Evolutionary conservation across 2,329 filamentous ascomycete genomes (phyloP).

Genomic region (Cladosporium sp.): DNA sequence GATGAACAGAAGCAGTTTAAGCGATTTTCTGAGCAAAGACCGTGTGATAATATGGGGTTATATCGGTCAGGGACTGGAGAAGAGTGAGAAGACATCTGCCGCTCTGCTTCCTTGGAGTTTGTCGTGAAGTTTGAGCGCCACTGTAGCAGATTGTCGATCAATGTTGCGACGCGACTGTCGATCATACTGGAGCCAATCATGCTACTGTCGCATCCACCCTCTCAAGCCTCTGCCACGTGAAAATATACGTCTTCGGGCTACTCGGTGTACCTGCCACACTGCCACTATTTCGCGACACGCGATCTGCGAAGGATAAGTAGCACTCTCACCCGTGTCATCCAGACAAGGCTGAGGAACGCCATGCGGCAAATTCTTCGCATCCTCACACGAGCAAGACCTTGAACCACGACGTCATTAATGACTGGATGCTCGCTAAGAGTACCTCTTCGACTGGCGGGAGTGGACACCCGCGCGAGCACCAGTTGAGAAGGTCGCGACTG

Average conservation of each 20-base stretch:
- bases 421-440: not conserved
- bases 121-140: not conserved
- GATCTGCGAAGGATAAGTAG: not conserved
- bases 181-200: not conserved
- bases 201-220: not conserved
- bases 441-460: not conserved
- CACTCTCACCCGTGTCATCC: not conserved
- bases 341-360: not conserved
- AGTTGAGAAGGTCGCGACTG: slow-evolving; percentile 10
- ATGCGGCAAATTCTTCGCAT: not conserved
- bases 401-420: not conserved
- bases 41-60: not conserved
- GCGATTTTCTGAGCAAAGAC: not conserved
- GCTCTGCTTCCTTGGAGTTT: not conserved
- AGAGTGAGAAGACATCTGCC: not conserved
- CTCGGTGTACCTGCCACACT: not conserved
- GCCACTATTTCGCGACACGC: not conserved
- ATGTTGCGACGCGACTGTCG: not conserved
- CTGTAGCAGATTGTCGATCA: not conserved
- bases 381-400: not conserved
- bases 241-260: not conserved
- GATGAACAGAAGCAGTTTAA: not conserved
- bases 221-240: not conserved
- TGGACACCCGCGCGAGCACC: slow-evolving; percentile 1
- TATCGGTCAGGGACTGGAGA: not conserved